Evolutionary conservation across 345 rosid genomes (phyloP).

Genomic region (Melaleuca alternifolia): DNA sequence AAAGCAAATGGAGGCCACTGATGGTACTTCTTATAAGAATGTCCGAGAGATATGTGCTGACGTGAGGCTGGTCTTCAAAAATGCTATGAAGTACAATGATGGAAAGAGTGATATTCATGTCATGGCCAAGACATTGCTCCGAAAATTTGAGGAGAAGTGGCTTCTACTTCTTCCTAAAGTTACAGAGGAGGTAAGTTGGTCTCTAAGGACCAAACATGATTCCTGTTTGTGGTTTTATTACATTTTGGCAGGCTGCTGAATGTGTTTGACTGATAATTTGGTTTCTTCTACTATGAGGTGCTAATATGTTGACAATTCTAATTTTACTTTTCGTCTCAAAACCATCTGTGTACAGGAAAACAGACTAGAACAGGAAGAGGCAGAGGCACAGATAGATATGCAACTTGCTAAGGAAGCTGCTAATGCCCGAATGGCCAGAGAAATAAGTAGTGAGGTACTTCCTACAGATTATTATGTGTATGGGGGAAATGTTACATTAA

Average conservation of each 20-base stretch:
- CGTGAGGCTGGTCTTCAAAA: slow-evolving; percentile 72
- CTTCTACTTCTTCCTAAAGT: slow-evolving; percentile 66
- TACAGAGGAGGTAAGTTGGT: slow-evolving; percentile 48
- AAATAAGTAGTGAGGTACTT: slow-evolving; percentile 50
- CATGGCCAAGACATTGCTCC: slow-evolving; percentile 75
- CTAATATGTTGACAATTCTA: neutral
- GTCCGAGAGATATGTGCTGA: slow-evolving; percentile 73
- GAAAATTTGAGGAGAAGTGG: slow-evolving; percentile 87
- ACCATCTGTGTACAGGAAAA: slow-evolving; percentile 29
- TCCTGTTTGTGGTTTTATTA: neutral
- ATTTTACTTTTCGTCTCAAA: neutral
- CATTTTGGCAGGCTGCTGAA: neutral
- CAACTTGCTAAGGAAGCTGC: slow-evolving; percentile 62
- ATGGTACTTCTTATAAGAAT: slow-evolving; percentile 67
- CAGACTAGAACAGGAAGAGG: slow-evolving; percentile 59
- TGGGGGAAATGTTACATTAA: neutral
- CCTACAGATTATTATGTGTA: neutral
- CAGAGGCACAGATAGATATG: slow-evolving; percentile 42
- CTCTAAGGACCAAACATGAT: neutral
- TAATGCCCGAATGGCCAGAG: slow-evolving; percentile 58
- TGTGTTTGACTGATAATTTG: neutral
- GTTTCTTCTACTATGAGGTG: neutral
- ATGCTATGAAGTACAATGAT: slow-evolving; percentile 90
- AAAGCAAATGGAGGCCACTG: slow-evolving; percentile 72
- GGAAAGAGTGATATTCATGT: slow-evolving; percentile 52